Evolutionary conservation across 2,329 filamentous ascomycete species (phyloP).

Genomic region (Pseudocercospora ulei): DNA sequence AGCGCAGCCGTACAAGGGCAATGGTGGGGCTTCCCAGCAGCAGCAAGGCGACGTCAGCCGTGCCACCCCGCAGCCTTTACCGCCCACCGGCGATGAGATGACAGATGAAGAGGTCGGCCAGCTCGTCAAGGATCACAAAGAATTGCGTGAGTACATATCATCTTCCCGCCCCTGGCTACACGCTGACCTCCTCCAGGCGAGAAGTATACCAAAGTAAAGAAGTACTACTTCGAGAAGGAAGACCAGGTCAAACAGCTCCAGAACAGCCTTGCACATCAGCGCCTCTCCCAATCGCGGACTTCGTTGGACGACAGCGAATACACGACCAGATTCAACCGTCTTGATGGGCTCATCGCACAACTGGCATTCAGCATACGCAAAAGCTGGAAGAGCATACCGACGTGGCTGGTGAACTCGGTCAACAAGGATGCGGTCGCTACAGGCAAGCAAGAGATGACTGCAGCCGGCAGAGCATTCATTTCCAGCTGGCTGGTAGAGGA

Average conservation of each 20-base stretch:
- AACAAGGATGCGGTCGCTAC: conserved; percentile 76
- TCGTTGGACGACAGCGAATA: conserved; percentile 95
- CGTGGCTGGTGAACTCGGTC: conserved; percentile 69
- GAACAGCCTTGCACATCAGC: conserved; percentile 93
- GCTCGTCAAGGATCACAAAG: conserved; percentile 44
- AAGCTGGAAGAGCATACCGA: conserved; percentile 73
- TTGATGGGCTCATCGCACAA: conserved; percentile 91
- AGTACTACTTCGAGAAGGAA: conserved; percentile 89
- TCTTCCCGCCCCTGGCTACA: background rate
- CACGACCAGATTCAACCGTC: conserved; percentile 71
- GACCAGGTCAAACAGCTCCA: conserved; percentile 87
- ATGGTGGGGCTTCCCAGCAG: conserved; percentile 23
- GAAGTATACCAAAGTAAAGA: conserved; percentile 98
- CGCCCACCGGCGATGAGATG: conserved; percentile 37
- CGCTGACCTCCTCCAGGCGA: conserved; percentile 49
- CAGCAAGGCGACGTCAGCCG: conserved; percentile 26
- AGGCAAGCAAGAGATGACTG: conserved; percentile 96
- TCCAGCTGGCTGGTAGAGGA: conserved; percentile 84
- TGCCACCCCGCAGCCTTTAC: conserved; percentile 40
- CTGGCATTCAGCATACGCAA: conserved; percentile 93
- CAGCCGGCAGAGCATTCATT: conserved; percentile 79
- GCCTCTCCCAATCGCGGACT: conserved; percentile 85
- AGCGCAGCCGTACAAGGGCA: conserved; percentile 37
- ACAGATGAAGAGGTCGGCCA: conserved; percentile 42
- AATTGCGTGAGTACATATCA: conserved; percentile 39